These are phyloP conservation scores for Gilbertella persicaria DNA, from an alignment of 371 early-diverging fungal genomes.

Conservation along the genomic window DNA sequence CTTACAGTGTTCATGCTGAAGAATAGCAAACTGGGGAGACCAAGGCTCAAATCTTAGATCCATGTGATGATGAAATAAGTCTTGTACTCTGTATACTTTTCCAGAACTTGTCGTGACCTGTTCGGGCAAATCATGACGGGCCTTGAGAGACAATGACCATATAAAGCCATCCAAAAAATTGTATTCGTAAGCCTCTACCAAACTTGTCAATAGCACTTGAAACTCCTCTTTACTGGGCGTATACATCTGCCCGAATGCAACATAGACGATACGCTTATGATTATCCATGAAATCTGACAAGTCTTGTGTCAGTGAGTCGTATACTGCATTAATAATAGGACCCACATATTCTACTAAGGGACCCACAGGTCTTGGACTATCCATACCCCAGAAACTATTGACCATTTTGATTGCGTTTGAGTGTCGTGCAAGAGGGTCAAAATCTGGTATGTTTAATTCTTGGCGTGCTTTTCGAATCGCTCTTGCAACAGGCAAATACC, in stretches of 20 bases:
- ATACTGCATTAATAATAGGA: conserved; percentile 26
- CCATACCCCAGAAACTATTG: conserved; percentile 30
- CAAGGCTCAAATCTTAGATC: conserved; percentile 26
- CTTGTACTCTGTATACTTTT: conserved; percentile 2
- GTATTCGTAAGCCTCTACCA: conserved; percentile 22
- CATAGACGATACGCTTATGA: conserved; percentile 28
- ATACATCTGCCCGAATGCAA: conserved; percentile 45
- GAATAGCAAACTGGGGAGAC: conserved; percentile 46
- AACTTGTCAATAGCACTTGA: conserved; percentile 13
- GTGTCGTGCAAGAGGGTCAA: conserved; percentile 12
- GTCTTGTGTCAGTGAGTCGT: conserved; percentile 9
- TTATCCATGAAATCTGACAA: conserved; percentile 17
- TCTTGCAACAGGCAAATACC: conserved; percentile 3
- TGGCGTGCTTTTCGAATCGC: conserved; percentile 6
- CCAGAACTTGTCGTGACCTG: conserved; percentile 15
- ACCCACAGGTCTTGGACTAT: conserved; percentile 34
- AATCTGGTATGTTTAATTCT: conserved; percentile 5
- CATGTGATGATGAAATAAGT: conserved; percentile 12
- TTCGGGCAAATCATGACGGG: conserved; percentile 10
- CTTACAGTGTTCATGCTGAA: conserved; percentile 31
- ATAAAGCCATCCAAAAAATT: conserved; percentile 38
- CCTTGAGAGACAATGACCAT: conserved; percentile 25
- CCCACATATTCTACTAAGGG: conserved; percentile 40
- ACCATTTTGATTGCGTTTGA: conserved; percentile 25
- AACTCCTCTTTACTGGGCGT: conserved; percentile 11